Evolutionary conservation across 192 early-diverging fungal genomes (phyloP), one percentile per base, ranked within the genome.

Genomic region (Coemansia sp.): DNA sequence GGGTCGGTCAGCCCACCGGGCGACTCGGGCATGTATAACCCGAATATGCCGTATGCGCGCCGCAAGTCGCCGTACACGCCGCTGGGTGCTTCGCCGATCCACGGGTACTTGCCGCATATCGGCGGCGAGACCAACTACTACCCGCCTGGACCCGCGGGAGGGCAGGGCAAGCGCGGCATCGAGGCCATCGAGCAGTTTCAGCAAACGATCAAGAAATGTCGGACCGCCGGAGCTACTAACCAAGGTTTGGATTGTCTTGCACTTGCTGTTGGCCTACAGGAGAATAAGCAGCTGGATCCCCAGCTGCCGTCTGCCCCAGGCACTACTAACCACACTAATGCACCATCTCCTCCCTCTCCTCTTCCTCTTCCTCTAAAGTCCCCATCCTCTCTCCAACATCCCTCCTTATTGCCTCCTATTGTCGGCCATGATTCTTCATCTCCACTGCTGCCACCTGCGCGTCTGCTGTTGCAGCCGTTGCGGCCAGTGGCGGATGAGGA

Each of bases 191-290:
- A 83, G 50, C 69, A 78, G 73, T 68, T 83, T 70, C 74, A 84
- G 53, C 66, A 78, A 19, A 84, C 81, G 25, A 70, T 78, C 70
- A 83, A 78, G 68, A 77, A 77, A 37, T 72, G 69, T 48, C 81
- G 76, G 61, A 72, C 76, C 29, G 57, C 64, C 73, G 73, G 72
- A 31, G 51, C 51, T 38, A 63, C 68, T 62, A 83, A 67, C 63
- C 75, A 83, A 83, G 81, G 81, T 83, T 83, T 83, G 81, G 76
- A 83, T 78, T 83, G 81, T 78, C 76, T 83, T 73, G 81, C 81
- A 78, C 76, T 66, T 78, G 81, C 81, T 55, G 65, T 78, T 71
- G 81, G 76, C 62, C 69, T 83, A 27, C 76, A 50, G 68, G 81
- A 83, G 73, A 74, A 73, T 67, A 73, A 44, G 67, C 69, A 67